Evolutionary conservation across 805 yeast species (phyloP), one percentile per base, ranked within the genome.

Genomic region (Metschnikowia kunwiensis): DNA sequence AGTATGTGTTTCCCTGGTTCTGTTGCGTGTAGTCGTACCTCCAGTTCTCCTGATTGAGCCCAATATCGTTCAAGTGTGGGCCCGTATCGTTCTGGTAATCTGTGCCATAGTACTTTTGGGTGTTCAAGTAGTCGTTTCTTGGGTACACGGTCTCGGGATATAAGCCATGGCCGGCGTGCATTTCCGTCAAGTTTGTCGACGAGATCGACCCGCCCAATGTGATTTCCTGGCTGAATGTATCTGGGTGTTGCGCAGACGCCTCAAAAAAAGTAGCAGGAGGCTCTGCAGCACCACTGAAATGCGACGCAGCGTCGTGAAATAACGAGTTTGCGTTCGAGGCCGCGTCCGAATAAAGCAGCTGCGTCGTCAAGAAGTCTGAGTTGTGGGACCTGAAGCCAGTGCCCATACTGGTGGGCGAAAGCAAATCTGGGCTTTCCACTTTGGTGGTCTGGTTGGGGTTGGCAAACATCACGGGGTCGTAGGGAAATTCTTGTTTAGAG

Each of bases 151-250:
- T 24, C 4, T 31, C 36, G 7, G 15, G 14, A 13, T 27, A 32
- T 9, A 19, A 10, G 10, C 18, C 26, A 10, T 22, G 24, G 11
- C 29, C 32, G 7, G 18, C 25, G 16, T 17, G 16, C 37, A 46
- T 36, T 6, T 23, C 33, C 8, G 26, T 44, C 38, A 67, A 53
- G 43, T 67, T 63, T 0, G 68, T 60, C 32, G 57, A 50, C 17
- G 66, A 60, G 2, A 67, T 54, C 5, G 70, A 63, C 24, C 60
- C 67, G 2, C 73, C 73, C 23, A 67, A 50, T 1, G 53, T 60
- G 13, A 67, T 64, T 41, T 64, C 71, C 16, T 51, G 50, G 34
- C 59, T 64, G 41, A 63, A 64, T 4, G 46, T 29, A 28, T 50
- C 51, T 12, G n/a, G 32, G 10, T 27, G 27, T n/a, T 27, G 36